Conservation (phyloP, 2,329 filamentous ascomycete species). For the Phyllachora maydis region DNA sequence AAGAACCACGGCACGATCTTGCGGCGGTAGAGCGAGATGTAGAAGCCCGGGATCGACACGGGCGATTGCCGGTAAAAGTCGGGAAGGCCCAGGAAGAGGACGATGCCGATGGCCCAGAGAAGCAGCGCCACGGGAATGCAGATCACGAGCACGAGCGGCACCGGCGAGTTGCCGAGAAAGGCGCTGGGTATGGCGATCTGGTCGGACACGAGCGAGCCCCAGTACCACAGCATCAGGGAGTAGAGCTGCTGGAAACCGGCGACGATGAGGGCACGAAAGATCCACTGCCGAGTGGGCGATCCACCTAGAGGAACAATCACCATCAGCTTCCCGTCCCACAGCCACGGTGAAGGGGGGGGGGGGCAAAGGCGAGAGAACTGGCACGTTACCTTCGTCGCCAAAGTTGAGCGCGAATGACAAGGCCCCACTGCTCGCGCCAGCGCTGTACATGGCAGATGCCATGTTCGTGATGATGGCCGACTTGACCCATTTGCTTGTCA, state of each 20-base stretch:
- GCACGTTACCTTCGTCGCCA: conserved; percentile 27
- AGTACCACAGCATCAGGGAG: conserved; percentile 42
- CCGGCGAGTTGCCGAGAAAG: conserved; percentile 10
- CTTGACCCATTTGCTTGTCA: too few relatives aligned
- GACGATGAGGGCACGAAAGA: conserved; percentile 41
- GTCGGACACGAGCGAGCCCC: conserved; percentile 30
- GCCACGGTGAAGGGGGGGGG: not conserved
- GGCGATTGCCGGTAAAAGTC: conserved; percentile 44
- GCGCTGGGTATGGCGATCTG: conserved; percentile 12
- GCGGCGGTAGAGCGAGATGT: conserved; percentile 33
- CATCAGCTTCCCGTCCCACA: not conserved
- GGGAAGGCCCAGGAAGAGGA: conserved; percentile 22
- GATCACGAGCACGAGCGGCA: conserved; percentile 33
- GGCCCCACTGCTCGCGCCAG: conserved; percentile 37
- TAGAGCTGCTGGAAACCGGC: conserved; percentile 47
- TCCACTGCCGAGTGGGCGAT: conserved; percentile 38
- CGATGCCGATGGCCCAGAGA: conserved; percentile 21
- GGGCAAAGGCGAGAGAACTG: not conserved
- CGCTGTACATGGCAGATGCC: conserved; percentile 37
- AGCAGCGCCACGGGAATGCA: too few relatives aligned
- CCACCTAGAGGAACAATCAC: conserved; percentile 20
- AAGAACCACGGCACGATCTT: conserved; percentile 49
- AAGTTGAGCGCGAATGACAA: conserved; percentile 48
- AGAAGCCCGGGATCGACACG: conserved; percentile 42
- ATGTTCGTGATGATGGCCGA: conserved; percentile 33